Evolutionary conservation across 1,284 basidiomycete species (phyloP).

Genomic region (Coniferiporia weirii): DNA sequence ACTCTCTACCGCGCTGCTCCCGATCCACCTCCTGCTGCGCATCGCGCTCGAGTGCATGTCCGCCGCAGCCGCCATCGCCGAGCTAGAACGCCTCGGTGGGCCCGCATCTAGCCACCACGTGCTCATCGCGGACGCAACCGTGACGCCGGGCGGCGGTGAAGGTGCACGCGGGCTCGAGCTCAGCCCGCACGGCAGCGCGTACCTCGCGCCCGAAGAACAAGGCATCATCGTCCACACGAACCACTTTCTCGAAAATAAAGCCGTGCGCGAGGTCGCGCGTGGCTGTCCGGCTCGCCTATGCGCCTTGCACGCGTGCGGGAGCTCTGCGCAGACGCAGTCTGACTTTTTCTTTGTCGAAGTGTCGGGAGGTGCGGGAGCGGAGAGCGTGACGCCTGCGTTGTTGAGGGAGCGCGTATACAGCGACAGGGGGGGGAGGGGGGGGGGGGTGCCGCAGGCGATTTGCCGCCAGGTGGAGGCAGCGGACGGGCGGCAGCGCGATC

Average conservation of each 20-base stretch:
- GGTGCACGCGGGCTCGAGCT: slow-evolving; percentile 29
- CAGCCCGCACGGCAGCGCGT: slow-evolving; percentile 26
- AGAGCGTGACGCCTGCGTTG: slow-evolving; percentile 21
- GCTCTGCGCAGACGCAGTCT: slow-evolving; percentile 24
- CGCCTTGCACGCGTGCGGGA: slow-evolving; percentile 27
- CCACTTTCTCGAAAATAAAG: slow-evolving; percentile 31
- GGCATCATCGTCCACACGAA: slow-evolving; percentile 32
- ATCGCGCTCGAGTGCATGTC: slow-evolving; percentile 30
- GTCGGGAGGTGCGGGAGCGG: no score
- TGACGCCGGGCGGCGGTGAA: no score
- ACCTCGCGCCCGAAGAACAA: slow-evolving; percentile 26
- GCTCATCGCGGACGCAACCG: slow-evolving; percentile 30
- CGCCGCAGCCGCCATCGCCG: slow-evolving; percentile 25
- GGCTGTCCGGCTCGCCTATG: slow-evolving; percentile 29
- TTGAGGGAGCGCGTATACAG: slow-evolving; percentile 28
- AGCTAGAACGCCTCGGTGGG: slow-evolving; percentile 29
- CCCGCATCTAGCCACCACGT: slow-evolving; percentile 33
- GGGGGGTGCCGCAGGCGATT: slow-evolving; percentile 31
- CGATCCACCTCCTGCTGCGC: slow-evolving; percentile 32
- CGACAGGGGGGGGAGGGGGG: slow-evolving; percentile 29
- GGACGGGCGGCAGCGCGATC: slow-evolving; percentile 22
- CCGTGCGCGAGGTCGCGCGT: slow-evolving; percentile 30
- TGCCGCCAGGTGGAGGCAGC: slow-evolving; percentile 26
- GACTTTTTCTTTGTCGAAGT: slow-evolving; percentile 18
- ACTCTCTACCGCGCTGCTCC: slow-evolving; percentile 28